Percentiles rank a stretch among this genome's conserved stretches.
phyloP scores from a whole-genome alignment of 2,329 filamentous ascomycete species.

The Allantophomopsis lycopodina region DNA sequence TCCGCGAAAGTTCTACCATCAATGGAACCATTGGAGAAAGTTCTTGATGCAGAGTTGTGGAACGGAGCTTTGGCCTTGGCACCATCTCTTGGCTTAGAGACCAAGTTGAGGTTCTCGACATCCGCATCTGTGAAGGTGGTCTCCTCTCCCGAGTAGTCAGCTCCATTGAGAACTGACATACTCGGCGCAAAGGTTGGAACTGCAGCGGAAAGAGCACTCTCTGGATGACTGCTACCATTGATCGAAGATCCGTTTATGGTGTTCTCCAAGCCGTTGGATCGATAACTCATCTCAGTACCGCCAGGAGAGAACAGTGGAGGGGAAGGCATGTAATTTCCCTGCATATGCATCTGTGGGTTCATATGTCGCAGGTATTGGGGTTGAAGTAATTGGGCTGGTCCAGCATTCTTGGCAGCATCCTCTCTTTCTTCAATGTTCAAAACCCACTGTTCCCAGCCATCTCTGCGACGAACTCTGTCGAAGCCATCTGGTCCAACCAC shows the following conservation, averaged over 20 bases:
- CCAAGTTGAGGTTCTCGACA: conserved; percentile 35
- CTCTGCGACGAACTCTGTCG: conserved; percentile 62
- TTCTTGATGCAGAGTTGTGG: conserved; percentile 27
- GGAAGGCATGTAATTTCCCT: conserved; percentile 14
- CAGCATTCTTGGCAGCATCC: conserved; percentile 59
- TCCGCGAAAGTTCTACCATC: conserved; percentile 34
- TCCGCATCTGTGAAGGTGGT: conserved; percentile 36
- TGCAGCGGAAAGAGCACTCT: conserved; percentile 43
- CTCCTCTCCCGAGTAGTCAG: conserved; percentile 16
- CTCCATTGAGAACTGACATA: conserved; percentile 6
- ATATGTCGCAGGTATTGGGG: conserved; percentile 10
- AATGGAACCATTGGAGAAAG: conserved; percentile 40
- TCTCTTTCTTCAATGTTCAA: conserved; percentile 59
- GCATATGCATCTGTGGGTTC: conserved; percentile 10
- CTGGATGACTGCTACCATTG: conserved; percentile 20
- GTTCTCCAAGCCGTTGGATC: conserved; percentile 1
- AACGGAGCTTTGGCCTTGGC: conserved; percentile 19
- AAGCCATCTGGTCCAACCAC: conserved; percentile 60
- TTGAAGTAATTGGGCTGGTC: conserved; percentile 31
- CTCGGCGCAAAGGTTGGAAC: conserved; percentile 41
- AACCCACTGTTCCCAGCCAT: conserved; percentile 73
- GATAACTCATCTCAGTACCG: conserved; percentile 11
- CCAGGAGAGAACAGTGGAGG: conserved; percentile 17
- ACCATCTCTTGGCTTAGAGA: conserved; percentile 23
- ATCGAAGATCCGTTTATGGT: conserved; percentile 4